Conservation (phyloP, 2,329 filamentous ascomycete genomes). For the Pseudocercospora cruenta region DNA sequence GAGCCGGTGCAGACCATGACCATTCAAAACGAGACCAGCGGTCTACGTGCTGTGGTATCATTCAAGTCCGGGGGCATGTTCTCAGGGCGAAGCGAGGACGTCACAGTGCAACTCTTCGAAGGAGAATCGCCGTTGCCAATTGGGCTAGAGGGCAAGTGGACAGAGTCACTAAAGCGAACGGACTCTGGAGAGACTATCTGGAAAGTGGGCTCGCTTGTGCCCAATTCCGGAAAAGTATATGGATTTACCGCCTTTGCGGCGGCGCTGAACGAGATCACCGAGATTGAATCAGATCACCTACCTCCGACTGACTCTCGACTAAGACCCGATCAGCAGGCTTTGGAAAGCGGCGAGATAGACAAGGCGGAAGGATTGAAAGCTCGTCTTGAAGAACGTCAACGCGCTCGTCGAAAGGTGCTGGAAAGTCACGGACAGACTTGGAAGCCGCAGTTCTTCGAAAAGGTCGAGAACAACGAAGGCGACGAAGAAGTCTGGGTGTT, state of each 20-base stretch:
- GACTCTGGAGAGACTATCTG: conserved; percentile 72
- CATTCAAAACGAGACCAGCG: conserved; percentile 79
- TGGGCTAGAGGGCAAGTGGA: conserved; percentile 84
- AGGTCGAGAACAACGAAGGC: conserved; percentile 50
- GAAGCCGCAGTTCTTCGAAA: conserved; percentile 82
- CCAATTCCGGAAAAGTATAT: conserved; percentile 78
- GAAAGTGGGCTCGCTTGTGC: conserved; percentile 76
- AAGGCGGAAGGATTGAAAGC: conserved; percentile 82
- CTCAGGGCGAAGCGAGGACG: conserved; percentile 88
- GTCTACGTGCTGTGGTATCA: conserved; percentile 80
- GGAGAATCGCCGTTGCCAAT: conserved; percentile 66
- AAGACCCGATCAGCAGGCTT: conserved; percentile 82
- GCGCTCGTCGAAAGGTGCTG: conserved; percentile 71
- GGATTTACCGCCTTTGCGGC: conserved; percentile 88
- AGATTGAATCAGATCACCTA: conserved; percentile 72
- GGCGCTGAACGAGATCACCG: conserved; percentile 82
- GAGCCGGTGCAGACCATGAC: conserved; percentile 92
- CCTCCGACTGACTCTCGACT: conserved; percentile 82
- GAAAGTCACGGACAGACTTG: conserved; percentile 75
- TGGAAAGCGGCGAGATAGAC: conserved; percentile 81
- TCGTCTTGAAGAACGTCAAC: conserved; percentile 81
- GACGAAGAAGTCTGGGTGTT: conserved; percentile 61
- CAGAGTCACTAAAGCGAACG: conserved; percentile 68
- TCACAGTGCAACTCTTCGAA: conserved; percentile 74
- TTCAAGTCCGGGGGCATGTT: conserved; percentile 98